phyloP scores from a whole-genome alignment of 169 alveolate genomes.

The Plasmodium cynomolgi region DNA sequence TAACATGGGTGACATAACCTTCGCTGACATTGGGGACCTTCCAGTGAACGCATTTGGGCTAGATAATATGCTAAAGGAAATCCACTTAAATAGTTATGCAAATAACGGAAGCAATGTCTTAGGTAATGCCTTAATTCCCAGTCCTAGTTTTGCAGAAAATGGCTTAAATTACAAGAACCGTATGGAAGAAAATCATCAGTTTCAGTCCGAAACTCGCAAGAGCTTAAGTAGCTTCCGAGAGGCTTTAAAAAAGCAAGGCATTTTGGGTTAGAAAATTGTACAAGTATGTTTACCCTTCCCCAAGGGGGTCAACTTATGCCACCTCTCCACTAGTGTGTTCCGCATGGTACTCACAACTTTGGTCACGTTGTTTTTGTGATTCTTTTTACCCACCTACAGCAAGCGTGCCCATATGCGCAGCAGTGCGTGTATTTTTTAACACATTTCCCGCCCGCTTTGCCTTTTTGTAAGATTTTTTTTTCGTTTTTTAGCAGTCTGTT shows the following conservation, averaged over 20 bases:
- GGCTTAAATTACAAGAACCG: background rate
- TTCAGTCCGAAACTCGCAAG: constrained; percentile 68
- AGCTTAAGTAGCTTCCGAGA: constrained; percentile 51
- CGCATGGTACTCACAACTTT: background rate
- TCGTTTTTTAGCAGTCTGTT: background rate
- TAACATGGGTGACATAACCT: background rate
- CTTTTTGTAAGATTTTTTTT: background rate
- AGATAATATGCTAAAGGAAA: constrained; percentile 23
- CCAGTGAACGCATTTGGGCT: background rate
- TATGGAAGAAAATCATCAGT: background rate
- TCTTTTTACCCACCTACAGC: background rate
- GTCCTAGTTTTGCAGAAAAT: background rate
- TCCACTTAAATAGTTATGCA: constrained; percentile 12
- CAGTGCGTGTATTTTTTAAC: background rate
- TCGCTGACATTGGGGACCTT: background rate
- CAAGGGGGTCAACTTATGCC: background rate
- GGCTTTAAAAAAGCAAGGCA: constrained; percentile 69
- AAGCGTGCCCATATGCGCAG: background rate
- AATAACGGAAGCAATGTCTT: constrained; percentile 4
- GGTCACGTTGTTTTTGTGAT: background rate
- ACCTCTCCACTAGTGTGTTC: background rate
- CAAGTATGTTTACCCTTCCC: background rate
- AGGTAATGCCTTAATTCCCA: constrained; percentile 4
- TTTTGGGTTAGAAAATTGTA: constrained; percentile 18
- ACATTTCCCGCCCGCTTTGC: background rate